A percentile compares a stretch with the other conserved stretches of the same genome.
These are phyloP conservation scores for Xylariaceae sp. DNA, from an alignment of 2,329 filamentous ascomycete genomes.

Conservation along the genomic window DNA sequence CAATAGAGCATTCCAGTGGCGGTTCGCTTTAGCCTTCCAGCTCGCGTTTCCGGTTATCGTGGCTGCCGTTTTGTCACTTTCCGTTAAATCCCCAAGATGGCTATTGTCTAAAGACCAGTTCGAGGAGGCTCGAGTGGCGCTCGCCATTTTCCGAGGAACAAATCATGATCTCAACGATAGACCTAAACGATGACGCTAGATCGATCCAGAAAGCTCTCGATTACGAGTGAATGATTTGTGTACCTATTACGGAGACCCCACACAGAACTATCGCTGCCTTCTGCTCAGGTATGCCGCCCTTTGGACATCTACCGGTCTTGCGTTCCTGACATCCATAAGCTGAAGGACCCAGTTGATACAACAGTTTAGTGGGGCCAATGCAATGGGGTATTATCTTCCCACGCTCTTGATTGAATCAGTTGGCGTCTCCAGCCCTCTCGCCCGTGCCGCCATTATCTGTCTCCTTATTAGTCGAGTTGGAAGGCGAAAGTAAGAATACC, in stretches of 20 bases:
- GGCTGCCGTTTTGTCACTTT: constrained; percentile 34
- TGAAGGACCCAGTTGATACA: constrained; percentile 30
- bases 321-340: constrained; percentile 11
- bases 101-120: constrained; percentile 30
- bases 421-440: constrained; percentile 18
- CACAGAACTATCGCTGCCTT: constrained; percentile 10
- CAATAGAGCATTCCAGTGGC: constrained; percentile 42
- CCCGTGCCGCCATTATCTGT: constrained; percentile 20
- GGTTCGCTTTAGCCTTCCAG: constrained; percentile 50
- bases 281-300: constrained; percentile 13
- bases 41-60: constrained; percentile 44
- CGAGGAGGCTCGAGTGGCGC: constrained; percentile 37
- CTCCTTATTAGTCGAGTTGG: constrained; percentile 17
- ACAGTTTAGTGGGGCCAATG: constrained; percentile 27
- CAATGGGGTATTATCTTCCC: constrained; percentile 17
- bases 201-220: constrained; percentile 38
- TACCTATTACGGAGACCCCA: constrained; percentile 9
- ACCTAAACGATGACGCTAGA: constrained; percentile 29
- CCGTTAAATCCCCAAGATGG: constrained; percentile 41
- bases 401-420: constrained; percentile 22
- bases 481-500: constrained; percentile 16
- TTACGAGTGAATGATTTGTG: constrained; percentile 29
- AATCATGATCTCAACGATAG: constrained; percentile 26
- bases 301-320: background rate
- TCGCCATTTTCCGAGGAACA: constrained; percentile 24